Evolutionary conservation across 176 grass and related monocot genomes (phyloP), one percentile per base, ranked within the genome.

Genomic region (Dendrocalamus sinicus): DNA sequence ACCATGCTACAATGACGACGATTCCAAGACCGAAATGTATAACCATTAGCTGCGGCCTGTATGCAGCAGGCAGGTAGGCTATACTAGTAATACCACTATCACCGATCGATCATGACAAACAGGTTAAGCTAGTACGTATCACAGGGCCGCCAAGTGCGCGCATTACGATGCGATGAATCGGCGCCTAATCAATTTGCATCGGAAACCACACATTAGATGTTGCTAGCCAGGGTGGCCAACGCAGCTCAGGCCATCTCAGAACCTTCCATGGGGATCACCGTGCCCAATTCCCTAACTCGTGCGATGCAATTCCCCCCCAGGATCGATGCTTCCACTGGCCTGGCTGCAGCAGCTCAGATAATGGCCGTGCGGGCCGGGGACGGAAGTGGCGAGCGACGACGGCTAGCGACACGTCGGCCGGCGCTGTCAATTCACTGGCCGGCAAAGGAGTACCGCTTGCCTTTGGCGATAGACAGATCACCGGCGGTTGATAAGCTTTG

Each of bases 141-240:
- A 60, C 58, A 23, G 1, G 58, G 22, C 57, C 57, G n/a, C 57
- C 22, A 23, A 5, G 17, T 44, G 43, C 54, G 2, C 15, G 51
- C 51, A 16, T 55, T 9, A 11, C 11, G 58, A 23, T 23, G 58
- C 11, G 58, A 24, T 19, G 13, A 51, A 5, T 51, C 48, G 14
- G 48, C 48, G 32, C 32, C 2, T 45, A 45, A 45, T 45, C 44
- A 45, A 51, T 51, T 39, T 44, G 67, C 22, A 26, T 82, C 35
- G 50, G 39, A 53, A 59, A 59, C 30, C 64, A 28, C 51, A 3
- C 12, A 39, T 24, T 62, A 65, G 77, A 16, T 19, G 43, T 60
- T 32, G 13, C 26, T 17, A 35, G 53, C 72, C 66, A 75, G 71
- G 70, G 65, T 66, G 82, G 30, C 59, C 71, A 17, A 28, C 70